Evolutionary conservation across 1,284 basidiomycete species (phyloP).

Genomic region (Agaricales sp.): DNA sequence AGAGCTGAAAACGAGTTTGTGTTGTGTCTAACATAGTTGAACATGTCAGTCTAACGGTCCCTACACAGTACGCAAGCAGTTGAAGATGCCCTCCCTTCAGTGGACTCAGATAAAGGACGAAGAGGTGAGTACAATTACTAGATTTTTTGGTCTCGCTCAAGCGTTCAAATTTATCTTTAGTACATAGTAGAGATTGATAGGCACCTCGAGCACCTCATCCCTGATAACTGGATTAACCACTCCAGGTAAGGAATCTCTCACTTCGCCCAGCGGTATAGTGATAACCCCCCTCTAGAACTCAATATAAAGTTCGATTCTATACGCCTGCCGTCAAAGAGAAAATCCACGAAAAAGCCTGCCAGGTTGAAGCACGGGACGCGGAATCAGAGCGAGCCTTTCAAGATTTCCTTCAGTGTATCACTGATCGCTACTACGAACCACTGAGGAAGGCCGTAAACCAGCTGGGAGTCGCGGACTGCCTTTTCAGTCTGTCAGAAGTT

Average conservation of each 20-base stretch:
- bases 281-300: constrained; percentile 50
- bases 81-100: constrained; percentile 70
- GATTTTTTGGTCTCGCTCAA: constrained; percentile 2
- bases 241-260: constrained; percentile 40
- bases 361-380: constrained; percentile 51
- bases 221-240: constrained; percentile 72
- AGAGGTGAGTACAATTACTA: constrained; percentile 51
- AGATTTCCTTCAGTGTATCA: constrained; percentile 62
- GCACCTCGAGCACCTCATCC: constrained; percentile 63
- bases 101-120: constrained; percentile 62
- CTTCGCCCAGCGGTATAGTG: constrained; percentile 6
- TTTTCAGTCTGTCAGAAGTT: constrained; percentile 57
- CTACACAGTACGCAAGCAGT: constrained; percentile 53
- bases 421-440: constrained; percentile 53
- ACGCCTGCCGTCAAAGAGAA: constrained; percentile 64
- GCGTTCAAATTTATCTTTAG: constrained; percentile 24
- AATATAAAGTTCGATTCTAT: constrained; percentile 68
- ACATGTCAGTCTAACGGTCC: constrained; percentile 7
- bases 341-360: constrained; percentile 68
- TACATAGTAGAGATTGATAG: constrained; percentile 74
- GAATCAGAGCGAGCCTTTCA: constrained; percentile 60
- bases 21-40: not conserved
- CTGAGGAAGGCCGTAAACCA: constrained; percentile 70
- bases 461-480: constrained; percentile 75
- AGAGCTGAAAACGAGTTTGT: constrained; percentile 62